These are phyloP conservation scores for Penicillium sp. DNA, from an alignment of 2,329 filamentous ascomycete species.

Conservation along the genomic window DNA sequence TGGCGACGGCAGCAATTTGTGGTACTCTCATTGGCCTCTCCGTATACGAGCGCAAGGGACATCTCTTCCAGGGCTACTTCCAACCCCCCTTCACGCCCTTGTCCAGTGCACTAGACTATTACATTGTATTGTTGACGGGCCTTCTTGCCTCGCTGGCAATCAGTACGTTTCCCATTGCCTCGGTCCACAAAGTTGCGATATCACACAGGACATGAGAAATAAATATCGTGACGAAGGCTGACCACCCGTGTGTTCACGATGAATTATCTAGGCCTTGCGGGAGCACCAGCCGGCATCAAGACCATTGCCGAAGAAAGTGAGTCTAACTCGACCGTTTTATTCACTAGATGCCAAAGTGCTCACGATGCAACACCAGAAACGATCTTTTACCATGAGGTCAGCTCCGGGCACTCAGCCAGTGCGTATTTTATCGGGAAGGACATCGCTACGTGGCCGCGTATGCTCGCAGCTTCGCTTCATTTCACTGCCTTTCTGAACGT, in stretches of 20 bases:
- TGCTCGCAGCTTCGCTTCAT: not conserved
- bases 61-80: not conserved
- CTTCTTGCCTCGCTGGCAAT: not conserved
- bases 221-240: no score
- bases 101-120: conserved; percentile 53
- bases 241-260: no score
- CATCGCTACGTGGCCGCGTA: not conserved
- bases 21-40: not conserved
- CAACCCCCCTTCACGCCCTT: conserved; percentile 42
- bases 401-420: not conserved
- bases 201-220: no score
- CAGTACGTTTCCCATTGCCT: not conserved
- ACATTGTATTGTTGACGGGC: no score
- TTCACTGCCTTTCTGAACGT: not conserved
- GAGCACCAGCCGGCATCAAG: not conserved
- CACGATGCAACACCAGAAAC: not conserved
- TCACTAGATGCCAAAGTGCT: not conserved
- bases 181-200: no score
- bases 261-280: not conserved
- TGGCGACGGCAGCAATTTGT: conserved; percentile 16
- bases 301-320: not conserved
- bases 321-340: not conserved
- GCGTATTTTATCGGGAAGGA: not conserved
- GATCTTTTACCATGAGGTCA: not conserved
- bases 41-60: not conserved